These are phyloP conservation scores for Xylariaceae sp. DNA, from an alignment of 2,329 filamentous ascomycete species.

Conservation along the genomic window DNA sequence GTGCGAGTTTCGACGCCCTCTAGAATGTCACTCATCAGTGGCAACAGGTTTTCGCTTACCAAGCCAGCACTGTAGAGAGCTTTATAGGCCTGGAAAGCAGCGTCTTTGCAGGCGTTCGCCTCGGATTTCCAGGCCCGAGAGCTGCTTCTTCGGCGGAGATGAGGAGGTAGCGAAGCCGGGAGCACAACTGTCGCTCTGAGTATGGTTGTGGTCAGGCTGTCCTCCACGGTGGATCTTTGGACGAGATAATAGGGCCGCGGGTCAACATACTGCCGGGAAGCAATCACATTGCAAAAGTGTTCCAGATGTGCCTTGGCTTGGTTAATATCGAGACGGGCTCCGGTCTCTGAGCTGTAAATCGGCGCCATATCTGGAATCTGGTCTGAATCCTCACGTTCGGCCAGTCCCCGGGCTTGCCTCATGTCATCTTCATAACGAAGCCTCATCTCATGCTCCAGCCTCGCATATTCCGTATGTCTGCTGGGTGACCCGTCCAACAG, in stretches of 20 bases:
- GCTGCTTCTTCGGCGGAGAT: slow-evolving; percentile 48
- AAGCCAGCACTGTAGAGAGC: slow-evolving; percentile 62
- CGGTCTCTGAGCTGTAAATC: slow-evolving; percentile 33
- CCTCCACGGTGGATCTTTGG: no score
- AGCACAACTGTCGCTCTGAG: slow-evolving; percentile 58
- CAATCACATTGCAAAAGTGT: slow-evolving; percentile 67
- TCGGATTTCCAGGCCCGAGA: slow-evolving; percentile 59
- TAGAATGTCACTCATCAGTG: slow-evolving; percentile 38
- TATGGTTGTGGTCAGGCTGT: slow-evolving; percentile 34
- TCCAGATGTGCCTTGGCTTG: slow-evolving; percentile 70
- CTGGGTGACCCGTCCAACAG: slow-evolving; percentile 28
- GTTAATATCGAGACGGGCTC: slow-evolving; percentile 63
- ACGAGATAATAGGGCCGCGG: slow-evolving; percentile 61
- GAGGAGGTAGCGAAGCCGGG: slow-evolving; percentile 60
- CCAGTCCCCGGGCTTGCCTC: slow-evolving; percentile 38
- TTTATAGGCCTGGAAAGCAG: slow-evolving; percentile 72
- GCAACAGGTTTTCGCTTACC: slow-evolving; percentile 71
- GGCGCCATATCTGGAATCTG: slow-evolving; percentile 22
- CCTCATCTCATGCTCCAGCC: slow-evolving; percentile 68
- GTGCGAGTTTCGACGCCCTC: slow-evolving; percentile 31
- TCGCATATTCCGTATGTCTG: slow-evolving; percentile 46
- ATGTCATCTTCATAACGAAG: slow-evolving; percentile 58
- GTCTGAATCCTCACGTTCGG: slow-evolving; percentile 39
- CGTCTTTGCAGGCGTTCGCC: slow-evolving; percentile 68
- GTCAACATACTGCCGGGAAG: slow-evolving; percentile 53